These are phyloP conservation scores for Trichophyton benhamiae DNA, from an alignment of 2,329 filamentous ascomycete species.

Conservation along the genomic window DNA sequence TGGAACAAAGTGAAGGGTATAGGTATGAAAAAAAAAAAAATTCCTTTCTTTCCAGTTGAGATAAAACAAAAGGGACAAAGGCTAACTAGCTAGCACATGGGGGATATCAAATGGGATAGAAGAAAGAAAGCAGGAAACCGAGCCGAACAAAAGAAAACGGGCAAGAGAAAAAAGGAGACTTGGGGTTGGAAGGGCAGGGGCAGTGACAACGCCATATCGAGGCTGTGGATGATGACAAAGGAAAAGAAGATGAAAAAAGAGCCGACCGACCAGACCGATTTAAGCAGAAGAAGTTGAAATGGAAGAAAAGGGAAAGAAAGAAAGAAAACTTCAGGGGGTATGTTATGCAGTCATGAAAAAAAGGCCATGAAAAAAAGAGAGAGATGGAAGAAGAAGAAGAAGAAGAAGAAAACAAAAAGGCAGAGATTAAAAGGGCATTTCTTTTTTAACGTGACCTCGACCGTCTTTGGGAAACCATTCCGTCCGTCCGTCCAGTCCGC, in stretches of 20 bases:
- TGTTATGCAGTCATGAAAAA: background rate
- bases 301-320: background rate
- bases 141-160: background rate
- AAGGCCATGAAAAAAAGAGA: background rate
- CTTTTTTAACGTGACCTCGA: background rate
- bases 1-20: background rate
- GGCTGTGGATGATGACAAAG: background rate
- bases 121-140: background rate
- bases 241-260: background rate
- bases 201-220: background rate
- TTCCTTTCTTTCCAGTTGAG: background rate
- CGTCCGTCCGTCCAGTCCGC: background rate
- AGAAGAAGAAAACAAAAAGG: conserved; percentile 1
- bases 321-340: no score
- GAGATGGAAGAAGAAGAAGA: conserved; percentile 8
- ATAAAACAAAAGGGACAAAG: background rate
- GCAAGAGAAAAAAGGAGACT: background rate
- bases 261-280: background rate
- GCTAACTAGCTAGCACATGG: background rate
- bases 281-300: background rate
- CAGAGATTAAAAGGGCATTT: background rate
- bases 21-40: background rate
- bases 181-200: background rate
- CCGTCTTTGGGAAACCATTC: background rate
- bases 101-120: background rate